phyloP scores from a whole-genome alignment of 495 filamentous ascomycete genomes.

The Cercophora sp. region DNA sequence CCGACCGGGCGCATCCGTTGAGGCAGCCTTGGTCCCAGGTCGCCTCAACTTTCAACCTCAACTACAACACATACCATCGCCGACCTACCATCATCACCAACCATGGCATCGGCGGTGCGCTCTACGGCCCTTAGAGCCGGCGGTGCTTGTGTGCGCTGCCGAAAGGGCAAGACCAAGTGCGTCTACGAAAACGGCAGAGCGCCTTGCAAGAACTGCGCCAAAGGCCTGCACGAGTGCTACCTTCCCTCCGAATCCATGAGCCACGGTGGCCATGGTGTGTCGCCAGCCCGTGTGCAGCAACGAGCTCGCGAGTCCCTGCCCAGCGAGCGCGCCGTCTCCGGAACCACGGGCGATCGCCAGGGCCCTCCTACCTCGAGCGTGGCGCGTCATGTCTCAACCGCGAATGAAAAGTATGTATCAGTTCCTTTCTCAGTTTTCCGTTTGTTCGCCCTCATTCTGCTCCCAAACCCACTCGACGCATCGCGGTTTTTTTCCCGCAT shows the following conservation, averaged over 20 bases:
- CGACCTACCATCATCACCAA: neutral
- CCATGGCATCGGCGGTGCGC: constrained; percentile 37
- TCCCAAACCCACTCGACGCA: neutral
- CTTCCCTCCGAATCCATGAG: constrained; percentile 48
- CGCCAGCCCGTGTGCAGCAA: constrained; percentile 30
- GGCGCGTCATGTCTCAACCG: constrained; percentile 41
- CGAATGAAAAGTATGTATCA: constrained; percentile 44
- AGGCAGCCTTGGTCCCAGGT: neutral
- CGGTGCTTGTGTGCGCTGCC: constrained; percentile 51
- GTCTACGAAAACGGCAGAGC: constrained; percentile 50
- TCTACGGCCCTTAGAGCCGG: constrained; percentile 50
- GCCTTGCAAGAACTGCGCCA: constrained; percentile 52
- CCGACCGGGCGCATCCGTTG: neutral
- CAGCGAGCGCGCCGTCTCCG: constrained; percentile 40
- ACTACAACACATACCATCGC: too few species aligned
- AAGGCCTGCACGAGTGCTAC: constrained; percentile 52
- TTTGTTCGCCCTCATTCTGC: constrained; percentile 1
- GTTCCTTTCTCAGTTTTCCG: constrained; percentile 9
- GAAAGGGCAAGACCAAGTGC: constrained; percentile 53
- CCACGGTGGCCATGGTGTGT: constrained; percentile 44
- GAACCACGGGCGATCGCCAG: constrained; percentile 41
- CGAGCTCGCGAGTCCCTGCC: constrained; percentile 43
- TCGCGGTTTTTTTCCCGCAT: constrained; percentile 11
- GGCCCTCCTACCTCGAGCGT: constrained; percentile 35
- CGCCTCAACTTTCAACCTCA: neutral